Base-by-base conservation (phyloP, 805 yeast species). In the Yamadazyma ubonensis region DNA sequence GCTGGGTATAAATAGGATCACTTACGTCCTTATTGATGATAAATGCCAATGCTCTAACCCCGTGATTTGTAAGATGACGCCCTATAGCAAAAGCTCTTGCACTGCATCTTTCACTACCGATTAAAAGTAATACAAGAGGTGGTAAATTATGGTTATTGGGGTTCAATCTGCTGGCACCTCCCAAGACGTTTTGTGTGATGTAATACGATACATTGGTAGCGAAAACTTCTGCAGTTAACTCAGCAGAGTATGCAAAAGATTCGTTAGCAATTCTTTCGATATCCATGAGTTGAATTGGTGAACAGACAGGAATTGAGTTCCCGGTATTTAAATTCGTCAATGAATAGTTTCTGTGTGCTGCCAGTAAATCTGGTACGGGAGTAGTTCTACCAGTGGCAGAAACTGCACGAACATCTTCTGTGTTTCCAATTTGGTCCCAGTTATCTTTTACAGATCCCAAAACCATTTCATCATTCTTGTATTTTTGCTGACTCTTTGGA, bases 231-330 rank as follows among this genome's bases (percentile, higher is more conserved):
- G 75, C 62, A 44, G 81, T 54, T 2, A 65, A 54, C 5, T 68
- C 59, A 2, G 77, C 52, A 10, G 79, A 59, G 3, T 79, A 73
- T 44, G 74, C 82, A 36, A 73, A 75, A 2, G 55, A 29, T 10
- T 78, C 83, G 3, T 65, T 53, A 8, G 81, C 56, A 5, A 79
- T 55, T 29, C 84, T 69, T 57, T 87, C 91, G 34, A 88, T 76
- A 46, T 87, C 96, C 6, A 83, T 64, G 41, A 88, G 61, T 58
- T 90, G 96, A 3, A 86, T 76, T 1, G 95, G 88, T 2, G 90
- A 77, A 11, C 89, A 83, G 39, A 79, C 63, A 2, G 86, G 83
- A 2, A 82, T 54, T 2, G 59, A 39, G n/a, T 57, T 62, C 2
- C 57, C 48, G 12, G 39, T 53, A 36, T 48, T 44, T 8, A 49